Base-by-base conservation (phyloP, 176 grass and related monocot species). In the Neostapfia colusana region DNA sequence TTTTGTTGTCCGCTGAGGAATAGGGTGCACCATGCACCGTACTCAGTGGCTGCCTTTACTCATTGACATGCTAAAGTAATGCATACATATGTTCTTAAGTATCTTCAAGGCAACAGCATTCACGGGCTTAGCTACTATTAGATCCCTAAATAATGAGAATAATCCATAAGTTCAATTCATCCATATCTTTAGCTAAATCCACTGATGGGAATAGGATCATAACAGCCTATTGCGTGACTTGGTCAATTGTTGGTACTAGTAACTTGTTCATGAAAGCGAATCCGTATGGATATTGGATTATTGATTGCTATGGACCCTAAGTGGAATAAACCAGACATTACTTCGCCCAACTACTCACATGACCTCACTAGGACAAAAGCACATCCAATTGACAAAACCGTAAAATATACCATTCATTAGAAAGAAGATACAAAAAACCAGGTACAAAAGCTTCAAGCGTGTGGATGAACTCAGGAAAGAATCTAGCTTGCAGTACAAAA, bases 1-100 rank as follows among this genome's bases (percentile, higher is more conserved):
- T 48, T 75, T 70, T 70, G 70, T 35, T 80, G 35, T 83, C 70
- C 55, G 21, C n/a, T 69, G 70, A 83, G 63, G 85, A 45, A 79
- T 48, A 84, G 49, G 71, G 74, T 35, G 46, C 46, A 10, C 48
- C 24, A 76, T 81, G 65, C 81, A 71, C 42, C 28, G 69, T 55
- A 69, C 45, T 27, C 78, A 75, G 56, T 55, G 55, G 7, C 4
- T 79, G 50, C 21, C 49, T 74, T 67, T 60, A 85, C 69, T 74
- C 28, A 49, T 79, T 73, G 39, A 79, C 28, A 74, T 79, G 37
- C 50, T 59, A 73, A 85, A 48, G 43, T 37, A 73, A 38, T 25
- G 48, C 64, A 23, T 31, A 72, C 18, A 73, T 8, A 57, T 65
- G 72, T 63, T 68, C 44, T 55, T 79, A 63, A 34, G 63, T 70